Conservation (phyloP, 1,284 basidiomycete species). For the Leccinum fuscescens region DNA sequence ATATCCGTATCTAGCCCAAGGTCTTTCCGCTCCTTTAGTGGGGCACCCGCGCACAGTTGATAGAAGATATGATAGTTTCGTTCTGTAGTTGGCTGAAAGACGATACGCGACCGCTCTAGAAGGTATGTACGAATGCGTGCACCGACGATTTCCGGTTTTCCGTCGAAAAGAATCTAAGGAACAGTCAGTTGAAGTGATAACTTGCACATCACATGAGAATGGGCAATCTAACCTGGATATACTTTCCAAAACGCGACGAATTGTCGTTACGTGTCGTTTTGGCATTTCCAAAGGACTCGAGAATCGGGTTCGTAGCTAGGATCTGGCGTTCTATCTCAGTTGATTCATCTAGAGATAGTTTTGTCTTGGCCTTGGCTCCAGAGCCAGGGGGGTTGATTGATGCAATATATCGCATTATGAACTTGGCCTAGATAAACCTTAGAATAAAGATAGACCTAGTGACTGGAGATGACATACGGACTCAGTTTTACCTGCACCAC, state of each 20-base stretch:
- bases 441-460: conserved; percentile 3
- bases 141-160: conserved; percentile 93
- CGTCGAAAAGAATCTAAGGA: conserved; percentile 89
- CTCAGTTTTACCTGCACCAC: conserved; percentile 99
- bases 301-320: conserved; percentile 96
- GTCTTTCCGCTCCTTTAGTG: conserved; percentile 92
- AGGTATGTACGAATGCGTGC: conserved; percentile 98
- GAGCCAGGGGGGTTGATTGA: conserved; percentile 88
- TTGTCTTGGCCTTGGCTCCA: conserved; percentile 62
- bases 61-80: conserved; percentile 99
- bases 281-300: conserved; percentile 99
- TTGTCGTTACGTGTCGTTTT: conserved; percentile 99
- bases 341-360: conserved; percentile 74
- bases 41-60: conserved; percentile 96
- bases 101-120: conserved; percentile 93
- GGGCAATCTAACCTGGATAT: conserved; percentile 79
- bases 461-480: conserved; percentile 55
- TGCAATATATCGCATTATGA: conserved; percentile 98
- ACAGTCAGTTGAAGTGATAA: conserved; percentile 13
- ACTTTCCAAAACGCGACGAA: conserved; percentile 98
- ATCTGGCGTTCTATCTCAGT: conserved; percentile 98
- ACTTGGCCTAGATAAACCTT: conserved; percentile 73
- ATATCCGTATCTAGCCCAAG: conserved; percentile 86
- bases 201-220: background rate
- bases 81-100: conserved; percentile 95